Conservation (phyloP, 1,139 yeast genomes). For the Debaryomycetaceae sp. region DNA sequence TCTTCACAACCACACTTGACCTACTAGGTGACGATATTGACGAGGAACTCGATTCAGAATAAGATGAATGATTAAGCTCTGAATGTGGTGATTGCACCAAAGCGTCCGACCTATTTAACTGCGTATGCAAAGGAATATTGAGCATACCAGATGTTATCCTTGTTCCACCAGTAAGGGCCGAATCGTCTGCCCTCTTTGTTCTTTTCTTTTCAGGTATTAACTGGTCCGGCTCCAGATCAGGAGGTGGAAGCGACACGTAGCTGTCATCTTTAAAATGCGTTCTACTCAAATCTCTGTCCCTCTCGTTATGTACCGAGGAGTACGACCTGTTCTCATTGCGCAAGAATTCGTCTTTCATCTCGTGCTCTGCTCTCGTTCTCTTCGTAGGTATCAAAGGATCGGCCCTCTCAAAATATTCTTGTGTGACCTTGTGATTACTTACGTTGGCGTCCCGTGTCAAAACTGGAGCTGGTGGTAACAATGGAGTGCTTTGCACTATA, state of each 20-base stretch:
- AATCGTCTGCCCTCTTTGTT: constrained; percentile 8
- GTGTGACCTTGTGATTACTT: constrained; percentile 20
- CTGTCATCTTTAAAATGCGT: constrained; percentile 12
- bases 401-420: constrained; percentile 25
- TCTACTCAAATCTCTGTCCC: background rate
- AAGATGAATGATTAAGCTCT: background rate
- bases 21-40: background rate
- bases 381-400: constrained; percentile 27
- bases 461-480: constrained; percentile 20
- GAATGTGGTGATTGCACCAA: background rate
- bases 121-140: constrained; percentile 26
- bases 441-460: constrained; percentile 12
- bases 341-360: background rate
- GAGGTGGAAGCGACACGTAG: constrained; percentile 34
- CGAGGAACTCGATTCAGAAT: constrained; percentile 1
- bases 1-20: background rate
- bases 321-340: background rate
- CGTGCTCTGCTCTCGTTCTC: constrained; percentile 4
- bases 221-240: constrained; percentile 19
- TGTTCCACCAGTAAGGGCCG: constrained; percentile 12
- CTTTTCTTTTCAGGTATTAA: constrained; percentile 24
- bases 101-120: constrained; percentile 17
- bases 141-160: constrained; percentile 71
- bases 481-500: constrained; percentile 19
- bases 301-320: background rate